Evolutionary conservation across 2,329 filamentous ascomycete species (phyloP).

Genomic region (Diaporthe sp.): DNA sequence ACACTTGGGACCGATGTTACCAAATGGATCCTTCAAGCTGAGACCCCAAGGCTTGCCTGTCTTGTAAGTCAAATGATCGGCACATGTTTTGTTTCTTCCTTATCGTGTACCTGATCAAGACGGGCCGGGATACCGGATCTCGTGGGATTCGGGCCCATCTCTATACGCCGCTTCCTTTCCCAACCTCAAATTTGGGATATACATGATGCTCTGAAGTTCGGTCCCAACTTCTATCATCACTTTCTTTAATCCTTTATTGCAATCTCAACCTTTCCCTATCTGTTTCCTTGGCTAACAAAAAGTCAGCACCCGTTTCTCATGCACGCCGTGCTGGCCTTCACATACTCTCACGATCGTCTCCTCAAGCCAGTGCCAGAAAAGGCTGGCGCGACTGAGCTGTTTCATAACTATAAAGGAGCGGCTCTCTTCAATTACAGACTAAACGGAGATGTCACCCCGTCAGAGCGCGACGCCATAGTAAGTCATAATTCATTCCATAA

Average conservation of each 20-base stretch:
- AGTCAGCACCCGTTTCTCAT: conserved; percentile 64
- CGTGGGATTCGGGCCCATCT: background rate
- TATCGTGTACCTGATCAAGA: too few species aligned
- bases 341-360: conserved; percentile 67
- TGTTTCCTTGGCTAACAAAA: background rate
- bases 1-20: conserved; percentile 54
- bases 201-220: too few species aligned
- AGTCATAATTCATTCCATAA: background rate
- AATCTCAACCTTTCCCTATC: background rate
- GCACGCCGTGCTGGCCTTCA: conserved; percentile 67
- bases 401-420: conserved; percentile 63
- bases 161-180: too few species aligned
- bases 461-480: conserved; percentile 59
- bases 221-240: background rate
- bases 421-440: conserved; percentile 63
- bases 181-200: too few species aligned
- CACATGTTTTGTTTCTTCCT: background rate
- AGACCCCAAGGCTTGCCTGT: conserved; percentile 55
- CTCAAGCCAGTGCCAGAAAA: conserved; percentile 46
- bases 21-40: conserved; percentile 52
- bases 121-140: accelerated
- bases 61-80: conserved; percentile 50
- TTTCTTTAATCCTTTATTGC: too few species aligned
- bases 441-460: conserved; percentile 49
- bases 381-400: conserved; percentile 53